phyloP scores from a whole-genome alignment of 768 basidiomycete genomes.

The Lactarius pseudohatsudake region DNA sequence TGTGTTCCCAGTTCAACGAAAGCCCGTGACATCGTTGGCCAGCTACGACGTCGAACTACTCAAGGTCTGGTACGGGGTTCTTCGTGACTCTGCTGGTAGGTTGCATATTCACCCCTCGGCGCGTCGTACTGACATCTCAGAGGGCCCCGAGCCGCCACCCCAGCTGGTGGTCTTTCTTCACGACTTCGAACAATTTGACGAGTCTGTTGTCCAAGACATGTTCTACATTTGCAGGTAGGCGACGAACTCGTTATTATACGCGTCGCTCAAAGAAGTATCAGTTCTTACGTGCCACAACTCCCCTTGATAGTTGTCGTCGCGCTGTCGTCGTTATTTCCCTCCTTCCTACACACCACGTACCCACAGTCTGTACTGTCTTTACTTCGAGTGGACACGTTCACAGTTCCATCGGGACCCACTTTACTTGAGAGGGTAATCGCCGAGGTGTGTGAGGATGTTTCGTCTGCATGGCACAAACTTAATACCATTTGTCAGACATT shows the following conservation, averaged over 20 bases:
- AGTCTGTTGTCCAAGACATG: slow-evolving; percentile 61
- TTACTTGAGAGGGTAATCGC: slow-evolving; percentile 56
- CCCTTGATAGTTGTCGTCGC: slow-evolving; percentile 67
- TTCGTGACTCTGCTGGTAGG: slow-evolving; percentile 33
- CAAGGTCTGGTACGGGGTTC: slow-evolving; percentile 55
- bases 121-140: slow-evolving; percentile 25
- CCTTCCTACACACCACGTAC: slow-evolving; percentile 59
- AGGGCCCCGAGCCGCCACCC: slow-evolving; percentile 29
- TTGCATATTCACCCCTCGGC: not conserved
- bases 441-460: slow-evolving; percentile 42
- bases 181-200: slow-evolving; percentile 73
- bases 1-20: slow-evolving; percentile 44
- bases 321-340: slow-evolving; percentile 53
- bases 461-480: not conserved
- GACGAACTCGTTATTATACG: not conserved
- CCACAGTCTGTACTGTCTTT: slow-evolving; percentile 58
- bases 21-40: slow-evolving; percentile 51
- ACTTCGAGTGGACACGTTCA: slow-evolving; percentile 53
- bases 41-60: slow-evolving; percentile 62
- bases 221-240: slow-evolving; percentile 69
- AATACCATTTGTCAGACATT: slow-evolving; percentile 47
- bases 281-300: slow-evolving; percentile 51
- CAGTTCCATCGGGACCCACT: slow-evolving; percentile 47
- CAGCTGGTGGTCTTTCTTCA: slow-evolving; percentile 63
- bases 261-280: slow-evolving; percentile 33